phyloP scores from a whole-genome alignment of 2,329 filamentous ascomycete genomes.

The Fusarium sp. region DNA sequence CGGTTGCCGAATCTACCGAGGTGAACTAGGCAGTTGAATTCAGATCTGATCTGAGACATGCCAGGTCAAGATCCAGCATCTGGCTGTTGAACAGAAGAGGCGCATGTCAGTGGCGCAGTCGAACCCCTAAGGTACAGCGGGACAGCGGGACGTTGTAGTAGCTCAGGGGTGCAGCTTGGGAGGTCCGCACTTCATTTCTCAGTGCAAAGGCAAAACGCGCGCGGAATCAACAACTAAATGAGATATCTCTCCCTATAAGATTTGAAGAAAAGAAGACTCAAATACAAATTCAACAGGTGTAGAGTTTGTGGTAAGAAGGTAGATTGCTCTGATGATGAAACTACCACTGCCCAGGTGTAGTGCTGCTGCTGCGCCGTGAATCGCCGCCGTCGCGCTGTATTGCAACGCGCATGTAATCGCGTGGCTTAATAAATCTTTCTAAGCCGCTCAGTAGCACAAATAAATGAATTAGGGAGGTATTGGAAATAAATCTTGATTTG shows the following conservation, averaged over 20 bases:
- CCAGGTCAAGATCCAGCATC: background rate
- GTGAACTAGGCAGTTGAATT: background rate
- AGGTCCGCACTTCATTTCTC: background rate
- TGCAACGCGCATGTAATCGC: no score
- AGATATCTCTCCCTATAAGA: background rate
- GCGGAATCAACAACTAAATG: no score
- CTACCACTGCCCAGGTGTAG: no score
- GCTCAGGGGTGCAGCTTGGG: background rate
- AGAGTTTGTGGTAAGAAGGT: background rate
- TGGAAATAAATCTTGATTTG: no score
- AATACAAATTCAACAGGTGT: no score
- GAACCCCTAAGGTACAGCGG: no score
- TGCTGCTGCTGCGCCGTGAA: no score
- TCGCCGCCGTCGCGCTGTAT: no score
- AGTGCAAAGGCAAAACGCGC: background rate
- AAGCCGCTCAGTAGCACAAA: no score
- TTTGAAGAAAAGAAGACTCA: background rate
- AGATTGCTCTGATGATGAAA: background rate
- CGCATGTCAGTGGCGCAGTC: background rate
- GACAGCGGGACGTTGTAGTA: background rate
- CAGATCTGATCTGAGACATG: background rate
- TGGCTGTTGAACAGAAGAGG: background rate
- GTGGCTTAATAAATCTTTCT: no score
- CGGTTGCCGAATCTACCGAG: constrained; percentile 15
- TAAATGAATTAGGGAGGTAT: no score